phyloP scores from a whole-genome alignment of 1,139 yeast genomes.

The Hemisphaericaspora subhashii region DNA sequence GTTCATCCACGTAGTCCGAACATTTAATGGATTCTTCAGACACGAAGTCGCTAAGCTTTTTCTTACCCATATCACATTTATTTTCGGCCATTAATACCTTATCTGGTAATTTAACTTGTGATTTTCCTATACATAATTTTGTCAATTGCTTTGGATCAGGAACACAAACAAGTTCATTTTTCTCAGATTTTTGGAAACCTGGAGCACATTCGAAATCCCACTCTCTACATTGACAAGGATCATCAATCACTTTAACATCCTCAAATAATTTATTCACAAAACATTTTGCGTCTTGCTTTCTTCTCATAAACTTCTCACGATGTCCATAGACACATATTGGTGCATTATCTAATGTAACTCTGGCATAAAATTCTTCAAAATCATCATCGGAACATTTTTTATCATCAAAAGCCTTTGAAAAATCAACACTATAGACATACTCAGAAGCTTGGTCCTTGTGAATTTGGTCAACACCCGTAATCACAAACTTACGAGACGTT shows the following conservation, averaged over 20 bases:
- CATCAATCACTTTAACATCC: constrained; percentile 57
- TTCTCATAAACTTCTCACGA: constrained; percentile 62
- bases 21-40: constrained; percentile 30
- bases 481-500: constrained; percentile 58
- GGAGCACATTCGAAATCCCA: constrained; percentile 73
- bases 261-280: constrained; percentile 60
- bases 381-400: constrained; percentile 54
- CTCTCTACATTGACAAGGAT: constrained; percentile 64
- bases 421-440: constrained; percentile 55
- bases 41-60: constrained; percentile 27
- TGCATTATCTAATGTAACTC: constrained; percentile 45
- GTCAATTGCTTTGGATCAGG: constrained; percentile 42
- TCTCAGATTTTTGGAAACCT: constrained; percentile 48
- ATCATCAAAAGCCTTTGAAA: constrained; percentile 55
- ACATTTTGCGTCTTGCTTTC: constrained; percentile 71
- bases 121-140: constrained; percentile 26
- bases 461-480: constrained; percentile 47
- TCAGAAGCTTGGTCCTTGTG: constrained; percentile 18
- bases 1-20: constrained; percentile 28
- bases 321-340: constrained; percentile 77
- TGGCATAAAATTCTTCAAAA: constrained; percentile 68
- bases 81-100: constrained; percentile 52
- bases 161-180: constrained; percentile 48
- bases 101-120: constrained; percentile 29
- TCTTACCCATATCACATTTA: constrained; percentile 39